Evolutionary conservation across 2,329 filamentous ascomycete genomes (phyloP), one percentile per base, ranked within the genome.

Genomic region (Pseudogymnoascus destructans): DNA sequence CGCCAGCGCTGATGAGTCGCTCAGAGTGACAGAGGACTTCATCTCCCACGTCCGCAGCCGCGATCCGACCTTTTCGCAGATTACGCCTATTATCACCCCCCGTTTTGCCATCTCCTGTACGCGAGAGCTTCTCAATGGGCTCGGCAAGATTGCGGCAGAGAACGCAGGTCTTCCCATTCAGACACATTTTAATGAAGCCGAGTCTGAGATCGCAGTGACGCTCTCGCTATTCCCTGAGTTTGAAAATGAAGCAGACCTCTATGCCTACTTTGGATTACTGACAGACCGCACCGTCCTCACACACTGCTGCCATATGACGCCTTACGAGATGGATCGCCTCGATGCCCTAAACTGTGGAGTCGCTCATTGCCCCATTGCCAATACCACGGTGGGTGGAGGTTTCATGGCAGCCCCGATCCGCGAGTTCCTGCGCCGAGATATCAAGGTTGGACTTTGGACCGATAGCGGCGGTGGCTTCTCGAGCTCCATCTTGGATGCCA

Each of bases 391-490:
- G 0, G 78, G 79, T 1, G 79, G 77, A 13, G 82, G 79, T 17
- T 83, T 80, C 69, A 81, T 83, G 81, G 77, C 77, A 0, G 81
- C 80, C 0, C 80, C 78, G 0, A 71, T 86, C 5, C 74, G 79
- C 1, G 75, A 80, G 21, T 82, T 84, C 57, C 70, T 86, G 4
- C 67, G 72, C 0, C 70, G 73, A 1, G 80, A 76, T 0, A 78
- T 86, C 65, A 83, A 84, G 60, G 80, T 86, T n/a, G 83, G 83
- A 0, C 69, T 86, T 0, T 83, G 83, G 0, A 86, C 82, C 0
- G 82, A 86, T 62, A 79, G 77, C 42, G 81, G 81, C 1, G 83
- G 81, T 27, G 82, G 82, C 0, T 85, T 79, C 68, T 79, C 80
- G 3, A 75, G 74, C 4, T 78, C 75, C 8, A 83, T 86, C 65